Base-by-base conservation (phyloP, 805 yeast species). In the Cyberlindnera veronae region DNA sequence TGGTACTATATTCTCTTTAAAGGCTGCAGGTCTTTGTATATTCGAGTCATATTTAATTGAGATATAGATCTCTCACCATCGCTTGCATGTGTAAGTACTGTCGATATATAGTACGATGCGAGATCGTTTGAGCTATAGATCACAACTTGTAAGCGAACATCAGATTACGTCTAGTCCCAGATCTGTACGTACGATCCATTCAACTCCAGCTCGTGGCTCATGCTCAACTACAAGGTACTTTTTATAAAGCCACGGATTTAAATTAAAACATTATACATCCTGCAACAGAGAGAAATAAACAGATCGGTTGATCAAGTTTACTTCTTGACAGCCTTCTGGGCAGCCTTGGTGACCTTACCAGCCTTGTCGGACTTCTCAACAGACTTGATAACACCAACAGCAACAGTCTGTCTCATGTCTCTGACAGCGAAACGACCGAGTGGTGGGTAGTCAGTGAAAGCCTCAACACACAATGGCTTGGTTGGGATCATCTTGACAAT, bases 351-450 rank as follows among this genome's bases (percentile, higher is more conserved):
- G 64, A 86, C 93, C 89, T 87, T 86, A 75, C 88, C 90, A 65
- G 88, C 86, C 66, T 72, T 74, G 74, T 79, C 83, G 58, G 85
- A 66, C 88, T 88, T 66, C 39, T 77, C 95, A 62, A 88, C 95
- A 85, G 70, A 90, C 97, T 90, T 96, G 96, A 42, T 42, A 31
- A 42, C 45, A 42, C 45, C 45, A 17, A 90, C 97, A 70, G 97
- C 97, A 65, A 90, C 97, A 63, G 97, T 90, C 78, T 89, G 96
- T 85, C 97, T 86, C 97, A 89, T 89, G 77, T 89, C 97, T 85
- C 97, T 90, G 81, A 89, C 96, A 70, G 91, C 91, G 77, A 90
- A 82, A 84, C 98, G 88, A 79, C 95, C 93, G 72, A 91, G 75
- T 79, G 96, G 98, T 71, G 95, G 96, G 85, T 89, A 89, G 70